Percentiles rank a stretch among this genome's conserved stretches.
Evolutionary conservation across 345 rosid genomes (phyloP).

Genomic region (Bretschneidera sinensis): DNA sequence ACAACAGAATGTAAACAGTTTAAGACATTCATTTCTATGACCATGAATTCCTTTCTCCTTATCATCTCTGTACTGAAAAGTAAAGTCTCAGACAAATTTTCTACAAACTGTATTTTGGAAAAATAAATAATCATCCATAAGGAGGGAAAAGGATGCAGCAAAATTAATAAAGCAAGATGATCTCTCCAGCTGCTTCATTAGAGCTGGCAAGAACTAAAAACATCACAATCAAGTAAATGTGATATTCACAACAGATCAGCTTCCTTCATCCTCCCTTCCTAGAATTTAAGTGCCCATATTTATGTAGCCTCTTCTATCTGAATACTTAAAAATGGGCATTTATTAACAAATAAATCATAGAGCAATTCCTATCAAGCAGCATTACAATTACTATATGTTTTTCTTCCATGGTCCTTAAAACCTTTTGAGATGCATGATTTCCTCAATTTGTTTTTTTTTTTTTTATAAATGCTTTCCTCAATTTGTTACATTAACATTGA

Average conservation of each 20-base stretch:
- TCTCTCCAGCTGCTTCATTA: too few relatives aligned
- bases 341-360: not conserved
- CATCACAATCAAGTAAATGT: not conserved
- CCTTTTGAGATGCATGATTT: too few relatives aligned
- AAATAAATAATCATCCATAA: constrained; percentile 1
- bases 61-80: not conserved
- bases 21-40: not conserved
- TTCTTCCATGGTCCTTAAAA: too few relatives aligned
- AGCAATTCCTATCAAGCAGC: constrained; percentile 1
- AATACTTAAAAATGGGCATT: not conserved
- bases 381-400: not conserved
- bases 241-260: not conserved
- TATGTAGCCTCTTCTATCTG: not conserved
- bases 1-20: constrained; percentile 10
- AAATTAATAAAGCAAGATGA: too few relatives aligned
- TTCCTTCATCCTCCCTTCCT: too few relatives aligned
- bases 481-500: too few relatives aligned
- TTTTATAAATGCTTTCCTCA: too few relatives aligned
- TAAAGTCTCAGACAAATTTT: not conserved
- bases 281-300: not conserved
- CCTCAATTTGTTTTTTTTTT: too few relatives aligned
- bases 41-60: not conserved
- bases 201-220: not conserved
- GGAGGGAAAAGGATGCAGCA: not conserved
- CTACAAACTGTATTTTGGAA: not conserved